phyloP scores from a whole-genome alignment of 108 stramenopile species.

The Nitzschia sp. region DNA sequence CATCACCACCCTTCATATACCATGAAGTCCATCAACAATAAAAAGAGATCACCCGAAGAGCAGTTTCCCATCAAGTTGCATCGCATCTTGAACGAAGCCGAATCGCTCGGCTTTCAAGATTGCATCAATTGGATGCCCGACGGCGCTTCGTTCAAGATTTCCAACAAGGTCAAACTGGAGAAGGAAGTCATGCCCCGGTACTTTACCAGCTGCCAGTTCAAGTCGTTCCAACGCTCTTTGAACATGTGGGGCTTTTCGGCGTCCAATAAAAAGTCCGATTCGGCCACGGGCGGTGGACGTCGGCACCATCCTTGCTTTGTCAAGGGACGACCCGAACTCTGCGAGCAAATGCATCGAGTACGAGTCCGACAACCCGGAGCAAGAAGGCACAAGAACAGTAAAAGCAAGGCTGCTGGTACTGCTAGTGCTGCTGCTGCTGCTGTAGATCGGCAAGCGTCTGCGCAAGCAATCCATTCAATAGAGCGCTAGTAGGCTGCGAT shows the following conservation, averaged over 20 bases:
- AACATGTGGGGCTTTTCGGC: conserved; percentile 52
- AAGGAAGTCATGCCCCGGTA: conserved; percentile 26
- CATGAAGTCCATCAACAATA: too few species aligned
- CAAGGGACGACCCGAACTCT: conserved; percentile 8
- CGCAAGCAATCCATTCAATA: too few species aligned
- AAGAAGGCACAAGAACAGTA: neutral
- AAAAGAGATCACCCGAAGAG: neutral
- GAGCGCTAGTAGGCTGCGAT: too few species aligned
- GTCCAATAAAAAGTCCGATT: neutral
- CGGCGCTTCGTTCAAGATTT: conserved; percentile 31
- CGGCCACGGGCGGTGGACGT: neutral
- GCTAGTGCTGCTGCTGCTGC: too few species aligned
- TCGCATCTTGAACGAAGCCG: conserved; percentile 9
- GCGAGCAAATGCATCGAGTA: neutral
- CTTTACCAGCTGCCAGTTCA: conserved; percentile 56
- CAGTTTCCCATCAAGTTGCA: conserved; percentile 24
- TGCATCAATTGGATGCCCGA: conserved; percentile 38
- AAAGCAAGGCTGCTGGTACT: too few species aligned
- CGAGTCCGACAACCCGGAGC: neutral
- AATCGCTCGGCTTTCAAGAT: neutral
- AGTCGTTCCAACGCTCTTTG: conserved; percentile 50
- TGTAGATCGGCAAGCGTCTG: too few species aligned
- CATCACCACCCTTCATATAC: too few species aligned
- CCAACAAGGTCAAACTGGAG: conserved; percentile 29
- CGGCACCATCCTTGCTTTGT: conserved; percentile 17